Base-by-base conservation (phyloP, 352 stramenopile species). In the Pythium volutum region DNA sequence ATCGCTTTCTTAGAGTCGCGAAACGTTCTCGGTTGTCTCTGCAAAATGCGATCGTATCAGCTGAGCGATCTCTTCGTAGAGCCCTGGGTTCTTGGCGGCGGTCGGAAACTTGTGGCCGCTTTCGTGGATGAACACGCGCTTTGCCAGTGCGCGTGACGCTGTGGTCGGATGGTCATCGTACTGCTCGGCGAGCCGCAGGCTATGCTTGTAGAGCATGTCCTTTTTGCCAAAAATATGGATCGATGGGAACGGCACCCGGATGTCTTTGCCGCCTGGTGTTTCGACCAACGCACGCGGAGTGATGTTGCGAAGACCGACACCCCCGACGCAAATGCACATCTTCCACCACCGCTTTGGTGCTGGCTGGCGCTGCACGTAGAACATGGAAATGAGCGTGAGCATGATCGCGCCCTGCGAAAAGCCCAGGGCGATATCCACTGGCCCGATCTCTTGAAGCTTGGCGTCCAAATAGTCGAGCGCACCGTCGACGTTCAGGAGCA, bases 381-480 rank as follows among this genome's bases (percentile, higher is more conserved):
- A 72, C 76, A 79, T 78, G 14, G 72, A 65, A 15, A 86, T 53
- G 31, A 71, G 59, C 10, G 74, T 80, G 55, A 75, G 70, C 16
- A 84, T 64, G 43, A 81, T 70, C 11, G 66, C 77, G 11, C 83
- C 81, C 34, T 93, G 83, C 0, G 81, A 93, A 59, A 92, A 93
- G 10, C 77, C 77, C 22, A 89, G 23, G 15, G 84, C 67, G n/a
- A 79, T 73, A 52, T 92, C 82, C 48, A 87, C 75, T 0, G 80
- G 73, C 0, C 78, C 76, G 33, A 85, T 64, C 33, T 70, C 45
- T 2, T 55, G 55, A 3, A 92, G 58, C 54, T 79, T 58, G 7
- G 69, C 57, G 50, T 87, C 64, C 50, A 89, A 69, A 60, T 77
- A 81, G 36, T 60, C 70, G 43, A 89, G 50, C 8, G 65, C 65